Evolutionary conservation across 2,329 filamentous ascomycete species (phyloP), one percentile per base, ranked within the genome.

Genomic region (Fusarium pseudograminearum): DNA sequence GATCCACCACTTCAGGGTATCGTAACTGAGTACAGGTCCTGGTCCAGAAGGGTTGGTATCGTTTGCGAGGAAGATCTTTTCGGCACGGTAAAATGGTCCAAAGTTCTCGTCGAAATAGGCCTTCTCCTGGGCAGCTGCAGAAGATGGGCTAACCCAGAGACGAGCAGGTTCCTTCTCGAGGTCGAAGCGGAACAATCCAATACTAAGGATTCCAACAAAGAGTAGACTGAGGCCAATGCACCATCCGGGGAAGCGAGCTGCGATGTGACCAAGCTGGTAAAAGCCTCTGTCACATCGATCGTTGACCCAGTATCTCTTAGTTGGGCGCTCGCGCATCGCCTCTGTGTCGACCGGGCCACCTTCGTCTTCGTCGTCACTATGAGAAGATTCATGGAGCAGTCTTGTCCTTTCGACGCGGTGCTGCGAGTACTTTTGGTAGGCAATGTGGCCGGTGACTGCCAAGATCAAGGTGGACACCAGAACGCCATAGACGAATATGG

Each of bases 61-160:
- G 69, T 98, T 99, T 66, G 98, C 93, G 16, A 99, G 80, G 78
- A 99, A 99, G 1, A 90, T 89, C 80, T 99, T 96, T 78, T 99
- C 93, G 0, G 94, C 92, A 41, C 96, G 92, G 80, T 96, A 99
- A 76, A 99, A 99, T 0, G 95, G 94, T 0, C 96, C 97, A 77
- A 99, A 99, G 73, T 93, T 94, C 36, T 87, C 79, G 77, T 99
- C 97, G 70, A 98, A 99, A 77, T 97, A 99, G 2, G 87, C 87
- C 82, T 99, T 99, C 78, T 99, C 95, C 77, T 93, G 87, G 0
- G 96, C 96, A 22, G 97, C 95, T 50, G 90, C 88, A 6, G 96
- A 98, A 11, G 92, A 91, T 10, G 96, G 96, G 74, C 95, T 94
- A n/a, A 99, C 96, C 96, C 96, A 99, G 11, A 99, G 83, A 48